A percentile compares a stretch with the other conserved stretches of the same genome.
Conservation (phyloP, 371 early-diverging fungal species). For the Mortierella sp. region DNA sequence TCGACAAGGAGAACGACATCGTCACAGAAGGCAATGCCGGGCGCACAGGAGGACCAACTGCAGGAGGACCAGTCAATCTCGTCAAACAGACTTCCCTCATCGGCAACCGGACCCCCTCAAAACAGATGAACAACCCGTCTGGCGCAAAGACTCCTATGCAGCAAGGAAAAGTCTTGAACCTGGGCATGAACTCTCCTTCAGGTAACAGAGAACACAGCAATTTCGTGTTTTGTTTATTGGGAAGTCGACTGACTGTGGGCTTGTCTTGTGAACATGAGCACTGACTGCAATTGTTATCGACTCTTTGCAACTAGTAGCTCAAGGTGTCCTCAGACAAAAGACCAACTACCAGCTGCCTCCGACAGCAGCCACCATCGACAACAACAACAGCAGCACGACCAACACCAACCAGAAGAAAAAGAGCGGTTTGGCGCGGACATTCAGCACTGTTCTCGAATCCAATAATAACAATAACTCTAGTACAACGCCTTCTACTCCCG, state of each 20-base stretch:
- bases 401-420: constrained; percentile 9
- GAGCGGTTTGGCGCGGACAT: constrained; percentile 36
- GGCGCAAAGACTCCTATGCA: constrained; percentile 24
- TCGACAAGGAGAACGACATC: constrained; percentile 48
- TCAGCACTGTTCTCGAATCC: constrained; percentile 33
- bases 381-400: background rate
- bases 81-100: constrained; percentile 41
- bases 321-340: constrained; percentile 38
- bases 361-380: background rate
- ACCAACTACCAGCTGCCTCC: constrained; percentile 43
- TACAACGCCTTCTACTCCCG: background rate
- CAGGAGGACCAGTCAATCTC: constrained; percentile 13
- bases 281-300: background rate
- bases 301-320: constrained; percentile 12
- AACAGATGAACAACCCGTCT: constrained; percentile 15
- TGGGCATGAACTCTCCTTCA: constrained; percentile 28
- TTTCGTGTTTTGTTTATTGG: background rate
- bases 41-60: background rate
- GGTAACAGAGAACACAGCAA: constrained; percentile 16
- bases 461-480: constrained; percentile 15
- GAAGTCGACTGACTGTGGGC: background rate
- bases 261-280: background rate
- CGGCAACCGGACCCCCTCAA: constrained; percentile 20
- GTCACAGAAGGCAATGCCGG: constrained; percentile 24
- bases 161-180: constrained; percentile 19